phyloP scores from a whole-genome alignment of 176 grass and related monocot species.

The Carex scoparia region DNA sequence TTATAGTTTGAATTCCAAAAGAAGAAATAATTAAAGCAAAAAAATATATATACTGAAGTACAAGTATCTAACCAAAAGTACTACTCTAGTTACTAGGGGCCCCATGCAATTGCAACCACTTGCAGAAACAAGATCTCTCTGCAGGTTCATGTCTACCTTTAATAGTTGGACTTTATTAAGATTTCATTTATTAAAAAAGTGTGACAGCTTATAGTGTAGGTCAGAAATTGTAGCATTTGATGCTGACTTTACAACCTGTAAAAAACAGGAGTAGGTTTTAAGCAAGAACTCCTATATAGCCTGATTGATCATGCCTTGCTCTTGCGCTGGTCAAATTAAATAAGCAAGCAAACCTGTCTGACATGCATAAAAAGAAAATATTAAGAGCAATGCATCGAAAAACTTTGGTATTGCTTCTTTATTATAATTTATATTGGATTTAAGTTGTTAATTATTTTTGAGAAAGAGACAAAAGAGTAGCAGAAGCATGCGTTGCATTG shows the following conservation, averaged over 20 bases:
- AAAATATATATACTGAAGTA: background rate
- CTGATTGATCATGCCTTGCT: background rate
- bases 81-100: background rate
- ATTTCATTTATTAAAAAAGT: slow-evolving; percentile 3
- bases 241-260: slow-evolving; percentile 26
- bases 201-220: slow-evolving; percentile 18
- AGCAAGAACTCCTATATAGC: slow-evolving; percentile 4
- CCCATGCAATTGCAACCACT: slow-evolving; percentile 9
- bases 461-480: background rate
- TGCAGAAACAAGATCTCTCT: slow-evolving; percentile 12
- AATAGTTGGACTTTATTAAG: slow-evolving; percentile 5
- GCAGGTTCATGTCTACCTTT: slow-evolving; percentile 7
- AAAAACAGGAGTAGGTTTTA: slow-evolving; percentile 21
- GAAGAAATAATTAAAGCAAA: background rate
- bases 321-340: background rate
- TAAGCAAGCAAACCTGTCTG: background rate
- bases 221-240: slow-evolving; percentile 25
- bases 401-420: background rate
- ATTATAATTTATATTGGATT: background rate
- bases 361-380: background rate
- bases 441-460: background rate
- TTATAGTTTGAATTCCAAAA: background rate
- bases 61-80: background rate
- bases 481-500: background rate
- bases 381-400: background rate